These are phyloP conservation scores for Fusarium agapanthi DNA, from an alignment of 2,329 filamentous ascomycete genomes.

Conservation along the genomic window DNA sequence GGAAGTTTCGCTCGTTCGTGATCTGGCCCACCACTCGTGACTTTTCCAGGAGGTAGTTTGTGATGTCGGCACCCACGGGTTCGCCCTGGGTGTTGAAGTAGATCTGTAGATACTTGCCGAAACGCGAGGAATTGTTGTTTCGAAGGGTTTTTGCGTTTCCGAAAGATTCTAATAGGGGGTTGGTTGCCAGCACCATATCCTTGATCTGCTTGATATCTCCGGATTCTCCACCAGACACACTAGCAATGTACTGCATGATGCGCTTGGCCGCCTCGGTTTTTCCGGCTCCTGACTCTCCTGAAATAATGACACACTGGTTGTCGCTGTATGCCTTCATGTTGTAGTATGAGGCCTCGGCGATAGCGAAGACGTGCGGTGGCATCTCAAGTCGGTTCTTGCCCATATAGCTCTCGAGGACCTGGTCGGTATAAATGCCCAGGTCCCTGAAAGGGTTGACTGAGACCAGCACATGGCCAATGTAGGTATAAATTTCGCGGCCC, in stretches of 20 bases:
- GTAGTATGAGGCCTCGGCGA: conserved; percentile 96
- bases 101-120: conserved; percentile 97
- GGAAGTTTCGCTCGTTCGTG: conserved; percentile 94
- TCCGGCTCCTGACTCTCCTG: conserved; percentile 95
- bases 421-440: conserved; percentile 96
- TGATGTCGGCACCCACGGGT: conserved; percentile 95
- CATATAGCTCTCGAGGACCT: conserved; percentile 91
- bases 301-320: conserved; percentile 99
- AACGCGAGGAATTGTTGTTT: conserved; percentile 98
- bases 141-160: conserved; percentile 97
- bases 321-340: conserved; percentile 99
- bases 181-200: conserved; percentile 99
- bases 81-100: conserved; percentile 94
- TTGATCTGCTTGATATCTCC: conserved; percentile 96
- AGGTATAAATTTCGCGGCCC: conserved; percentile 98
- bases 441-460: conserved; percentile 99
- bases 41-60: conserved; percentile 97
- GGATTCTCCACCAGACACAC: conserved; percentile 85
- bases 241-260: conserved; percentile 99
- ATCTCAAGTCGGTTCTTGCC: conserved; percentile 97
- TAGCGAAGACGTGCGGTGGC: conserved; percentile 95
- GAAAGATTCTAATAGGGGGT: conserved; percentile 95
- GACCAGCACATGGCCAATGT: conserved; percentile 99
- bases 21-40: conserved; percentile 95
- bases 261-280: conserved; percentile 99